Conservation (phyloP, 1,139 yeast genomes). For the Debaryomyces robertsiae region DNA sequence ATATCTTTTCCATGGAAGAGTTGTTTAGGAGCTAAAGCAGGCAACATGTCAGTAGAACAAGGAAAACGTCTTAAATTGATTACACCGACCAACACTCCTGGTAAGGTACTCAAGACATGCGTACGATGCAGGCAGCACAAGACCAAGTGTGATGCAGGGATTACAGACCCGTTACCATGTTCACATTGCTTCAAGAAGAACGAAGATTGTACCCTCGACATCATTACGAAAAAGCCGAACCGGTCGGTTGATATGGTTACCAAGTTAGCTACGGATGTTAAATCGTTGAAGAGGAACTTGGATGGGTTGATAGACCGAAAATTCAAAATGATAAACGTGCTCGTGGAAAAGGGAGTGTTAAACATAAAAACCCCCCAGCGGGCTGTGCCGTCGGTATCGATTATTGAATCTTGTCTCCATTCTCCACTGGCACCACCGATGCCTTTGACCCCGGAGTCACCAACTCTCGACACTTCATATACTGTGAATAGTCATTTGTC, state of each 20-base stretch:
- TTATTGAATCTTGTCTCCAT: constrained; percentile 34
- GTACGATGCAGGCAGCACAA: constrained; percentile 65
- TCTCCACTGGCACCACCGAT: constrained; percentile 18
- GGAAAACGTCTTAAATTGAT: constrained; percentile 26
- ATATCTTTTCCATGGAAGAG: constrained; percentile 6
- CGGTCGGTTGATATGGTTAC: constrained; percentile 36
- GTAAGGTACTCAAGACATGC: constrained; percentile 56
- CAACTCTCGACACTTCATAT: constrained; percentile 16
- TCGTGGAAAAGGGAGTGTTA: constrained; percentile 22
- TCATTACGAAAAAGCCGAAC: constrained; percentile 31
- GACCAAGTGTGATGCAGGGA: constrained; percentile 61
- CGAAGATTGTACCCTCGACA: constrained; percentile 53
- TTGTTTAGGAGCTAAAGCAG: too few relatives aligned
- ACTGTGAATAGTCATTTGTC: constrained; percentile 18
- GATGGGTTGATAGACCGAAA: constrained; percentile 30
- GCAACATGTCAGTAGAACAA: constrained; percentile 23
- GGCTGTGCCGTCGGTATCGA: constrained; percentile 28
- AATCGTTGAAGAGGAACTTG: constrained; percentile 28
- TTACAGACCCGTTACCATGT: constrained; percentile 57
- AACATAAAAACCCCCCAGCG: constrained; percentile 10
- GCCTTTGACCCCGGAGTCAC: constrained; percentile 17
- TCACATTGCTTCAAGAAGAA: constrained; percentile 57
- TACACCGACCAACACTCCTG: constrained; percentile 20
- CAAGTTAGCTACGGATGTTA: constrained; percentile 34
- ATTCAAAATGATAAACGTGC: constrained; percentile 25